These are phyloP conservation scores for Huntiella decipiens DNA, from an alignment of 2,329 filamentous ascomycete genomes.

Conservation along the genomic window DNA sequence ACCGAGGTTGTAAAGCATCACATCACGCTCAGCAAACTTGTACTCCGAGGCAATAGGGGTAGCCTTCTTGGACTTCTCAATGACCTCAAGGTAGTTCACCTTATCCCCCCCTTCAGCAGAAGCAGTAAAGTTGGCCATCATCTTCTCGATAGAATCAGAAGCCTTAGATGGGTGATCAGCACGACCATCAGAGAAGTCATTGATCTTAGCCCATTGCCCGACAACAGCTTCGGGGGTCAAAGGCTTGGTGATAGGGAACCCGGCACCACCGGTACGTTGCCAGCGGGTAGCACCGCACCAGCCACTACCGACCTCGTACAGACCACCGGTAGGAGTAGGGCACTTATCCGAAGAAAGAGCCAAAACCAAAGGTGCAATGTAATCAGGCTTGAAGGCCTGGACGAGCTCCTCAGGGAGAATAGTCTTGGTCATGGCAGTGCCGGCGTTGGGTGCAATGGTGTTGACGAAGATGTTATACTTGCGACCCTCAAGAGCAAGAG, in stretches of 20 bases:
- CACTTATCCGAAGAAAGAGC: conserved; percentile 72
- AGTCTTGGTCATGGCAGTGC: conserved; percentile 83
- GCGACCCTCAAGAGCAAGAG: conserved; percentile 75
- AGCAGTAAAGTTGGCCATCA: conserved; percentile 70
- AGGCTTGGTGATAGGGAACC: conserved; percentile 72
- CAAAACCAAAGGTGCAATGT: conserved; percentile 83
- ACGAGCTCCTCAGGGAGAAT: conserved; percentile 95
- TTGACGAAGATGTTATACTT: conserved; percentile 99
- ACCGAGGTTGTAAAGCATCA: conserved; percentile 89
- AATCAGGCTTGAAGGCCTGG: conserved; percentile 97
- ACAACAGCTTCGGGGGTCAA: conserved; percentile 71
- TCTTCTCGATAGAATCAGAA: conserved; percentile 57
- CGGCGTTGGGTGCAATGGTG: conserved; percentile 93
- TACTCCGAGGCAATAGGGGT: conserved; percentile 57
- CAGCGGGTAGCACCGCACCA: conserved; percentile 87
- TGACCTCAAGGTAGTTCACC: conserved; percentile 48
- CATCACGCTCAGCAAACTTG: conserved; percentile 67
- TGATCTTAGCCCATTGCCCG: conserved; percentile 58
- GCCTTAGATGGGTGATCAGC: conserved; percentile 70
- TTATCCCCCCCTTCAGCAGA: conserved; percentile 40
- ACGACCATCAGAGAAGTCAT: conserved; percentile 71
- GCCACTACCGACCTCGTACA: conserved; percentile 89
- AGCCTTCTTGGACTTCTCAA: conserved; percentile 54
- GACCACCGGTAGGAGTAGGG: conserved; percentile 63
- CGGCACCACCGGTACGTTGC: conserved; percentile 78